Percentiles rank a stretch among this genome's conserved stretches.
These are phyloP conservation scores for Trichoderma aggressivum DNA, from an alignment of 2,329 filamentous ascomycete genomes.

Conservation along the genomic window DNA sequence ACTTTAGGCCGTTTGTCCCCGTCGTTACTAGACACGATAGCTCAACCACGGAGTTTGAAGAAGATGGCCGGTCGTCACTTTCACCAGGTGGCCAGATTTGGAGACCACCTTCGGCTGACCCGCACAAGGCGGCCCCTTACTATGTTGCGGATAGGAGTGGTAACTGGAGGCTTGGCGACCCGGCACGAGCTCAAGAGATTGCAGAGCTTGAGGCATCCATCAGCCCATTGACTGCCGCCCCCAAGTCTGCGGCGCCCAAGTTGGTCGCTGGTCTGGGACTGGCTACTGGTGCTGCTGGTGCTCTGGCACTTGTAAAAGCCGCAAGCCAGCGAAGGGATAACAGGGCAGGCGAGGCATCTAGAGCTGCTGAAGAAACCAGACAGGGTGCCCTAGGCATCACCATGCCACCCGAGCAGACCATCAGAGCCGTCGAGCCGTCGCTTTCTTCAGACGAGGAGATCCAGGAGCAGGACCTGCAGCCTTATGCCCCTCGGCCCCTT, in stretches of 20 bases:
- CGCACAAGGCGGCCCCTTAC: slow-evolving; percentile 43
- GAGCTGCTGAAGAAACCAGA: neutral
- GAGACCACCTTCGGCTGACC: slow-evolving; percentile 46
- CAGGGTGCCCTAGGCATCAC: neutral
- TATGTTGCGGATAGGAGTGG: slow-evolving; percentile 52
- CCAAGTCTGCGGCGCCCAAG: slow-evolving; percentile 14
- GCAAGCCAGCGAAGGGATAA: neutral
- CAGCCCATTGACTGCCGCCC: slow-evolving; percentile 14
- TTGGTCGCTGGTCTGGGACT: slow-evolving; percentile 7
- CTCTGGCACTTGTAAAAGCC: neutral
- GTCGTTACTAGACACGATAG: slow-evolving; percentile 35
- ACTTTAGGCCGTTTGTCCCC: slow-evolving; percentile 3
- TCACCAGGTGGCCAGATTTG: slow-evolving; percentile 44
- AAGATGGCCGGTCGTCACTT: slow-evolving; percentile 42
- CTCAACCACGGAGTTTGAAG: slow-evolving; percentile 51
- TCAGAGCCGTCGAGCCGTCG: slow-evolving; percentile 17
- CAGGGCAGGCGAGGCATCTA: neutral
- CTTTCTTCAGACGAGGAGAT: slow-evolving; percentile 14
- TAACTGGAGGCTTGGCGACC: slow-evolving; percentile 51
- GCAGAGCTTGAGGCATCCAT: slow-evolving; percentile 27
- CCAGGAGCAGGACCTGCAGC: slow-evolving; percentile 8
- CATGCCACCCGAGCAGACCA: slow-evolving; percentile 4
- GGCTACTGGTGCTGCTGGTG: slow-evolving; percentile 4
- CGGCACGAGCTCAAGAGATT: slow-evolving; percentile 29
- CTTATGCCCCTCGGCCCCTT: neutral